Evolutionary conservation across 345 rosid genomes (phyloP), one percentile per base, ranked within the genome.

Genomic region (Populus ilicifolia): DNA sequence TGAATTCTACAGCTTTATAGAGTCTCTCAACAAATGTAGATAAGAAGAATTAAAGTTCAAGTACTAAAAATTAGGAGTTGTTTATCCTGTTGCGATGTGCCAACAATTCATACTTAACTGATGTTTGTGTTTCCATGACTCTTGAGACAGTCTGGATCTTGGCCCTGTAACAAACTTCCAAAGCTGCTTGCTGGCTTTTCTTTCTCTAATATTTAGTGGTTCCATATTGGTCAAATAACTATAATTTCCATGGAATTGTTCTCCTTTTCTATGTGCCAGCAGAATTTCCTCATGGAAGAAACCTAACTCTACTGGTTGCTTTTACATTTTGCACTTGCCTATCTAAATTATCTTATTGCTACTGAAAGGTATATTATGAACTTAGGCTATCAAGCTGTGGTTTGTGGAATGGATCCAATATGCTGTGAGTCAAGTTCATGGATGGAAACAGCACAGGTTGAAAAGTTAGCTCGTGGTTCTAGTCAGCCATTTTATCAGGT

Each of bases 401-500:
- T 95, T 78, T 93, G 98, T 69, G 99, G 99, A 70, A 93, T 93
- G 98, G 97, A 95, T 88, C 99, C 98, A 9, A 84, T 90, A 59
- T 95, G 98, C 86, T 89, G 93, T 77, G 98, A 95, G 77, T 88
- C 98, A 65, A 90, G 80, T 79, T 85, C 97, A 27, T 95, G 98
- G 99, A 90, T 90, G 92, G 97, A 93, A 79, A 76, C 82, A 81
- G 99, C 97, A 25, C 87, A 85, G 82, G 85, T 92, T 69, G 92
- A 92, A 62, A 95, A 95, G 82, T 81, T 95, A 85, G 73, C 87
- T 52, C 90, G 84, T 29, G 94, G 97, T 73, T 77, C 91, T 80
- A 88, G 82, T 76, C 99, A 93, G 83, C 98, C 98, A 70, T 95
- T 93, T 92, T 95, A 95, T 88, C 99, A 95, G 98, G 99, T 95